These are phyloP conservation scores for Mycena citricolor DNA, from an alignment of 1,284 basidiomycete species.

Conservation along the genomic window DNA sequence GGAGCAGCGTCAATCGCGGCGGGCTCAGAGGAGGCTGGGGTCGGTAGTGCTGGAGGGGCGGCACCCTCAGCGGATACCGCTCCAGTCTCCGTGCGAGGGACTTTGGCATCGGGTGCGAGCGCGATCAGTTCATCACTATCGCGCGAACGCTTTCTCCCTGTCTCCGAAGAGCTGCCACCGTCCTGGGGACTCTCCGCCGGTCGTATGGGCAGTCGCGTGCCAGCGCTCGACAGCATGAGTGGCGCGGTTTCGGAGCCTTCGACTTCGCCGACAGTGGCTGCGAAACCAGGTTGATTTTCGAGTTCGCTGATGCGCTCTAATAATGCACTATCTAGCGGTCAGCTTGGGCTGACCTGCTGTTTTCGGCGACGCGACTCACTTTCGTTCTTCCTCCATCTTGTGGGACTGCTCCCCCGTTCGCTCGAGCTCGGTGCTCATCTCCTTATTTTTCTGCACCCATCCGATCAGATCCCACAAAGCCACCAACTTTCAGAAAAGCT, in stretches of 20 bases:
- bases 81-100: constrained; percentile 16
- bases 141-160: constrained; percentile 13
- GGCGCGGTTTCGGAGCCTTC: too few species aligned
- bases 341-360: too few species aligned
- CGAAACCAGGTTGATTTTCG: constrained; percentile 38
- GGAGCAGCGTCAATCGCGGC: not conserved
- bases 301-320: constrained; percentile 61
- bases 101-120: constrained; percentile 14
- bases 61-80: not conserved
- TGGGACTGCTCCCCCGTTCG: constrained; percentile 58
- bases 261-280: too few species aligned
- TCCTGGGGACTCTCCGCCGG: constrained; percentile 28
- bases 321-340: too few species aligned
- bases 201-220: constrained; percentile 42
- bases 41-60: not conserved
- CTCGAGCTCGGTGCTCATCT: constrained; percentile 49
- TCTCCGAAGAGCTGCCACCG: constrained; percentile 13
- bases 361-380: constrained; percentile 46
- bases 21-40: not conserved
- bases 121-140: constrained; percentile 5
- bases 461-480: constrained; percentile 31
- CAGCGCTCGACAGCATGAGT: constrained; percentile 41
- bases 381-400: constrained; percentile 55
- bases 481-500: constrained; percentile 26
- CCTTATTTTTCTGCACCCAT: constrained; percentile 52